These are phyloP conservation scores for Acanthochlamys bracteata DNA, from an alignment of 106 monocot species.

Conservation along the genomic window DNA sequence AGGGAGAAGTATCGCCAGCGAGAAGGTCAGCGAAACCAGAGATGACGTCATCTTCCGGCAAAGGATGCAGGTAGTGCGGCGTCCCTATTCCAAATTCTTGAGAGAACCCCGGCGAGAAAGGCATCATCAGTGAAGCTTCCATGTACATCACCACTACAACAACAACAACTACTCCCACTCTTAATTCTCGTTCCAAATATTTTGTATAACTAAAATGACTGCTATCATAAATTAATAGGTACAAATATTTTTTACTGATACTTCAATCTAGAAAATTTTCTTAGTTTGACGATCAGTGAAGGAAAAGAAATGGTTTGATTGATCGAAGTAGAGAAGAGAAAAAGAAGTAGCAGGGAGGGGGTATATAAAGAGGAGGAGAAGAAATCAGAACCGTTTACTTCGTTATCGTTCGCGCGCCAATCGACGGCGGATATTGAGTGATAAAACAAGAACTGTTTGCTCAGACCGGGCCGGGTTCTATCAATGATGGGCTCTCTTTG, in stretches of 20 bases:
- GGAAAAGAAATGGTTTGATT: too few species aligned
- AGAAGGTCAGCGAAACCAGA: background rate
- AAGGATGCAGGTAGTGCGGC: background rate
- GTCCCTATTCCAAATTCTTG: background rate
- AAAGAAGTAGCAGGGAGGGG: background rate
- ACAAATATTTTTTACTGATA: too few species aligned
- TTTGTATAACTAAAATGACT: too few species aligned
- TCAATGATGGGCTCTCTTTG: too few species aligned
- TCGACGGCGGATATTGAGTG: background rate
- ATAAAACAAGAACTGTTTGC: too few species aligned
- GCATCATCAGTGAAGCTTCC: conserved; percentile 12
- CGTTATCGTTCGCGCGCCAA: background rate
- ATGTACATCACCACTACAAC: conserved; percentile 19
- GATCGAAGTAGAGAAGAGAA: too few species aligned
- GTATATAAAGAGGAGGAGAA: background rate
- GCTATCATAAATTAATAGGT: too few species aligned
- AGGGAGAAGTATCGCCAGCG: background rate
- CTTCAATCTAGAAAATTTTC: too few species aligned
- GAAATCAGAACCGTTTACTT: background rate
- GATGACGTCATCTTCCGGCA: conserved; percentile 10
- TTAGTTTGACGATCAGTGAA: too few species aligned
- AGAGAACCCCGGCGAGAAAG: conserved; percentile 11
- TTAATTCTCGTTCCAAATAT: too few species aligned
- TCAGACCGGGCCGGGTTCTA: too few species aligned
- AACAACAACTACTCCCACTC: background rate